Percentiles rank a stretch among this genome's conserved stretches.
Conservation (phyloP, 177 flowering plant genomes). For the Telopea speciosissima region DNA sequence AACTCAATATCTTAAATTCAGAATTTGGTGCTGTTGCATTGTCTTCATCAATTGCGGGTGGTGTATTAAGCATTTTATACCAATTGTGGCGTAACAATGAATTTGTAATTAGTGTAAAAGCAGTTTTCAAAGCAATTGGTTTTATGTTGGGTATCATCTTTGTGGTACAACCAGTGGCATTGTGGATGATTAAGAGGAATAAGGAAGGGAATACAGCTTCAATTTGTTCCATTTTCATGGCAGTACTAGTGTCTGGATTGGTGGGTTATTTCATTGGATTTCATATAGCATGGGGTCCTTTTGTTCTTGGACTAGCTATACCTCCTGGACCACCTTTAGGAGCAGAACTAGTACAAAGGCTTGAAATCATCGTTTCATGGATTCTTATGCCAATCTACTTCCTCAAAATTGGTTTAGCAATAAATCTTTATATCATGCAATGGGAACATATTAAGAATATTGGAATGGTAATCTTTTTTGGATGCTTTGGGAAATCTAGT, state of each 20-base stretch:
- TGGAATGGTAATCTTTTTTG: not conserved
- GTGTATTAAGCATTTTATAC: too few species aligned
- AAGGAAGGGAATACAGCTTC: constrained; percentile 8
- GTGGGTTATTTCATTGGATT: constrained; percentile 7
- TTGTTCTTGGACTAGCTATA: constrained; percentile 21
- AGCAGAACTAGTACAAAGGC: constrained; percentile 15
- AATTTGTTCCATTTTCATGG: not conserved
- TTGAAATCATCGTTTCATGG: not conserved
- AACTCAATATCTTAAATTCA: constrained; percentile 33
- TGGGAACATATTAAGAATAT: not conserved
- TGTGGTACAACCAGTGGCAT: constrained; percentile 8
- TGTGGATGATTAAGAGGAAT: constrained; percentile 9
- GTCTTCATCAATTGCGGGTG: constrained; percentile 21
- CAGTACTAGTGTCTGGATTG: constrained; percentile 9
- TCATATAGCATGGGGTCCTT: constrained; percentile 14
- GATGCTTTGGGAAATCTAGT: not conserved
- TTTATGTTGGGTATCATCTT: constrained; percentile 6
- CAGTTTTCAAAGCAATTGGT: not conserved
- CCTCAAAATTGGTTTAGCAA: not conserved
- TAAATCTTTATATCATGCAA: not conserved
- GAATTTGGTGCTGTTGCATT: constrained; percentile 35
- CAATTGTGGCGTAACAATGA: too few species aligned
- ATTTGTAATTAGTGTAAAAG: constrained; percentile 1
- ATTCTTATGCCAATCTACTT: not conserved
- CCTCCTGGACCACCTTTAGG: constrained; percentile 35